Conservation (phyloP, 2,329 filamentous ascomycete species). For the Curvularia verruculosa region DNA sequence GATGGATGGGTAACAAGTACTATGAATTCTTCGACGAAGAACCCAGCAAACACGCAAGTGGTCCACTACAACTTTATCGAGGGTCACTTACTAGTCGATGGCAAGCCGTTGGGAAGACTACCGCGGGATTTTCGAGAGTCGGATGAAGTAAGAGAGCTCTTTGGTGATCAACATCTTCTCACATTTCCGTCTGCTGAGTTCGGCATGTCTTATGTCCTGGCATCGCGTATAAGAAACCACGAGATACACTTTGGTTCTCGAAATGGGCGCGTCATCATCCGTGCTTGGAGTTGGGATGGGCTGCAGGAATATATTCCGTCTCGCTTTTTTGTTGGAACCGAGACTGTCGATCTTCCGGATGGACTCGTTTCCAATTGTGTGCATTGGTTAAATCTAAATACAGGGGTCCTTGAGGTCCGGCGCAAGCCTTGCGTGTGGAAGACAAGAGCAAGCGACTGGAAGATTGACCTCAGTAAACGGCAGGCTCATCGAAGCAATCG, state of each 20-base stretch:
- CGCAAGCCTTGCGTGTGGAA: conserved; percentile 52
- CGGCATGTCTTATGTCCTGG: conserved; percentile 58
- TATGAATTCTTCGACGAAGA: conserved; percentile 26
- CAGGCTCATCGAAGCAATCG: conserved; percentile 36
- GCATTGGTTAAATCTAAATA: conserved; percentile 63
- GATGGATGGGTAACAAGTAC: conserved; percentile 44
- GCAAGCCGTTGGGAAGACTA: conserved; percentile 57
- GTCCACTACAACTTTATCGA: conserved; percentile 54
- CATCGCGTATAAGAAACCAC: conserved; percentile 44
- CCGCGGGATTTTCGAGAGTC: conserved; percentile 58
- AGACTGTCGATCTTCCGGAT: conserved; percentile 57
- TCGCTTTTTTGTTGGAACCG: conserved; percentile 28
- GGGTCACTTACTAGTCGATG: conserved; percentile 57
- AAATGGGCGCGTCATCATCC: conserved; percentile 50
- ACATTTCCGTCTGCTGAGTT: conserved; percentile 57
- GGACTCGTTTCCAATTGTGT: conserved; percentile 58
- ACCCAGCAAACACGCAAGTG: conserved; percentile 30
- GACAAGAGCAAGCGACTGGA: conserved; percentile 47
- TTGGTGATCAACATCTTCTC: conserved; percentile 59
- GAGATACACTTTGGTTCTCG: conserved; percentile 62
- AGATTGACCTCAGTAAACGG: conserved; percentile 40
- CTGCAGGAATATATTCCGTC: conserved; percentile 46
- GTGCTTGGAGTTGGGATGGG: conserved; percentile 35
- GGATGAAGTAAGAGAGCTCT: conserved; percentile 56
- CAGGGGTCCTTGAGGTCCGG: conserved; percentile 58